Conservation (phyloP, 305 asterid species). For the Lippia alba region DNA sequence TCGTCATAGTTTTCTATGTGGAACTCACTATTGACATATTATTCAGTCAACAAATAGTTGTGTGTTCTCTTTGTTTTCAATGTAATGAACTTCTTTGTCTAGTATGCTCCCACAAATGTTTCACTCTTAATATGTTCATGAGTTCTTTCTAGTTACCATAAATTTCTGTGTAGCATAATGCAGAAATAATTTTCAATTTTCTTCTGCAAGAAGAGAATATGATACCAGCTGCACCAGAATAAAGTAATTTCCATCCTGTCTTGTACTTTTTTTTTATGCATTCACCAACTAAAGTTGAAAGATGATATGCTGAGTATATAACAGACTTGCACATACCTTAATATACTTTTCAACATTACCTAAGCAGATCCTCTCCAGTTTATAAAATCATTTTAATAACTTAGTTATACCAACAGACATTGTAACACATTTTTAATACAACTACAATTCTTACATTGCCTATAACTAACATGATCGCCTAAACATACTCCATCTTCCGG, state of each 20-base stretch:
- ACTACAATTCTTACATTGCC: background rate
- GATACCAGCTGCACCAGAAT: background rate
- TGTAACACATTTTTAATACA: background rate
- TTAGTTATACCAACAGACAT: background rate
- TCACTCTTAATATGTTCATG: conserved; percentile 9
- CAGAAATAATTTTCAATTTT: background rate
- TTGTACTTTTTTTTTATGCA: background rate
- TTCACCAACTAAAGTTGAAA: background rate
- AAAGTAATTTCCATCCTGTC: conserved; percentile 6
- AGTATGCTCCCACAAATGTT: background rate
- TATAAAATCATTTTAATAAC: background rate
- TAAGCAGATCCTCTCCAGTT: conserved; percentile 1
- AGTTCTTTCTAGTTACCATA: background rate
- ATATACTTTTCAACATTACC: background rate
- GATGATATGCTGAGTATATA: conserved; percentile 3
- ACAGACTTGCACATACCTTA: background rate
- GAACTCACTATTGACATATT: background rate
- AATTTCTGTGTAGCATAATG: background rate
- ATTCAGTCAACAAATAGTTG: background rate
- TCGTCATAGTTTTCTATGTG: conserved; percentile 1
- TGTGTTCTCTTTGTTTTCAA: background rate
- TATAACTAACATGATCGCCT: conserved; percentile 12
- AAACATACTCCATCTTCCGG: background rate
- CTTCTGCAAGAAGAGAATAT: background rate
- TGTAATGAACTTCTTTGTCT: background rate